Evolutionary conservation across 208 protist species (phyloP).

Genomic region (Trypanosoma scelopori): DNA sequence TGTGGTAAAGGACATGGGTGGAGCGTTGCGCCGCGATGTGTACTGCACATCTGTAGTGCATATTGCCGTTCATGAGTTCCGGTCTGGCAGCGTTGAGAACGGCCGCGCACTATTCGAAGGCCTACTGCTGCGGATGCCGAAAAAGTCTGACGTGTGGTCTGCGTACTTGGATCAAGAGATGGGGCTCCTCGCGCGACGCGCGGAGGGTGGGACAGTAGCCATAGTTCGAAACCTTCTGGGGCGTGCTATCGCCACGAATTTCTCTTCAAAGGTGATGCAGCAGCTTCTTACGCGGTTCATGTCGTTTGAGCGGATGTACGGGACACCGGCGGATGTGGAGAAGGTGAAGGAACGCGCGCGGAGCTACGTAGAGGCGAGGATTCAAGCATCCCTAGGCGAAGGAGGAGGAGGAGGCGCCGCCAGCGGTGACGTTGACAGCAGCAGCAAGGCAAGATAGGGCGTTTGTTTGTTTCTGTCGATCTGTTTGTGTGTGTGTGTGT

Average conservation of each 20-base stretch:
- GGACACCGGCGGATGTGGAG: constrained; percentile 75
- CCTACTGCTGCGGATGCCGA: constrained; percentile 82
- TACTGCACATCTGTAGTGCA: constrained; percentile 61
- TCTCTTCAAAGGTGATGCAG: constrained; percentile 88
- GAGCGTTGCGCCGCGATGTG: constrained; percentile 56
- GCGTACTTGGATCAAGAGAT: constrained; percentile 90
- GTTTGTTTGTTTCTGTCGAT: too few relatives aligned
- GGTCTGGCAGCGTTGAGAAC: constrained; percentile 74
- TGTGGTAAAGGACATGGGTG: constrained; percentile 80
- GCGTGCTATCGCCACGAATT: constrained; percentile 78
- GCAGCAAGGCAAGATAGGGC: not conserved
- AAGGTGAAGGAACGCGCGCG: constrained; percentile 93
- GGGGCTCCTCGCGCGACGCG: constrained; percentile 58
- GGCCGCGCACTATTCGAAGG: constrained; percentile 90
- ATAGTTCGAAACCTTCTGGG: constrained; percentile 77
- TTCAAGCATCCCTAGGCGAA: constrained; percentile 35
- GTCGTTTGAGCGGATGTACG: constrained; percentile 94
- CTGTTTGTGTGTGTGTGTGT: too few relatives aligned
- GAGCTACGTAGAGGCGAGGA: constrained; percentile 92
- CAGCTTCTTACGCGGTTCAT: constrained; percentile 96
- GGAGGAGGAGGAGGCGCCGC: not conserved
- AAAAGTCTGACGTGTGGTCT: constrained; percentile 90
- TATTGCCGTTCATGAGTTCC: constrained; percentile 85
- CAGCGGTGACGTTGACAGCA: not conserved
- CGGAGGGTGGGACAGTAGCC: constrained; percentile 35